Conservation (phyloP, 805 yeast species). For the Myxozyma mucilagina region DNA sequence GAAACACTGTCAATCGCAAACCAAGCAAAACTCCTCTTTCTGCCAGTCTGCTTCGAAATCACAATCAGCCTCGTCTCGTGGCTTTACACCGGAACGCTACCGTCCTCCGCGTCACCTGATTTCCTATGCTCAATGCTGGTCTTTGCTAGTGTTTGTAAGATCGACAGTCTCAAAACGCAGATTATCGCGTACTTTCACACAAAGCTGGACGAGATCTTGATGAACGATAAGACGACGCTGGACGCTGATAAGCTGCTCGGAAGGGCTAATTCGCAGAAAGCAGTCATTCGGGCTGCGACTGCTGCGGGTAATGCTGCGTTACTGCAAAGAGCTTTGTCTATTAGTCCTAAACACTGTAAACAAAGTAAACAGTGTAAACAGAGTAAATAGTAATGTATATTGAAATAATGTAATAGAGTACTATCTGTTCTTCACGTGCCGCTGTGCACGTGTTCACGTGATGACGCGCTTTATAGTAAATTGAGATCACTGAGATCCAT, state of each 20-base stretch:
- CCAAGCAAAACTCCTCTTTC: slow-evolving; percentile 10
- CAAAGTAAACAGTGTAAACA: no score
- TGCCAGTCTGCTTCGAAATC: slow-evolving; percentile 22
- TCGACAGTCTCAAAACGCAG: slow-evolving; percentile 7
- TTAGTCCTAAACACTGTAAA: no score
- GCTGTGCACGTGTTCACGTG: no score
- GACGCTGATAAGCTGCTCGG: no score
- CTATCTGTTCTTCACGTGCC: no score
- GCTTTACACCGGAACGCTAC: slow-evolving; percentile 20
- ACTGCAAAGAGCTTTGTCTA: no score
- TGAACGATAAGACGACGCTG: not conserved
- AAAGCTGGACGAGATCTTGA: slow-evolving; percentile 2
- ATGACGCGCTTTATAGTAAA: no score
- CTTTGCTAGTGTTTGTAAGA: slow-evolving; percentile 3
- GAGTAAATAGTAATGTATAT: no score
- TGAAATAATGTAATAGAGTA: no score
- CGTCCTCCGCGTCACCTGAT: not conserved
- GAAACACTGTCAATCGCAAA: no score
- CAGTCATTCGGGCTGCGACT: not conserved
- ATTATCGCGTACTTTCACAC: slow-evolving; percentile 12
- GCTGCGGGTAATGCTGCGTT: not conserved
- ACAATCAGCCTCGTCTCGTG: slow-evolving; percentile 17
- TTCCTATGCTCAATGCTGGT: slow-evolving; percentile 6
- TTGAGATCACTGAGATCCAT: no score
- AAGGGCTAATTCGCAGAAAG: no score